These are phyloP conservation scores for Rhexocercosporidium sp. DNA, from an alignment of 2,329 filamentous ascomycete genomes.

Conservation along the genomic window DNA sequence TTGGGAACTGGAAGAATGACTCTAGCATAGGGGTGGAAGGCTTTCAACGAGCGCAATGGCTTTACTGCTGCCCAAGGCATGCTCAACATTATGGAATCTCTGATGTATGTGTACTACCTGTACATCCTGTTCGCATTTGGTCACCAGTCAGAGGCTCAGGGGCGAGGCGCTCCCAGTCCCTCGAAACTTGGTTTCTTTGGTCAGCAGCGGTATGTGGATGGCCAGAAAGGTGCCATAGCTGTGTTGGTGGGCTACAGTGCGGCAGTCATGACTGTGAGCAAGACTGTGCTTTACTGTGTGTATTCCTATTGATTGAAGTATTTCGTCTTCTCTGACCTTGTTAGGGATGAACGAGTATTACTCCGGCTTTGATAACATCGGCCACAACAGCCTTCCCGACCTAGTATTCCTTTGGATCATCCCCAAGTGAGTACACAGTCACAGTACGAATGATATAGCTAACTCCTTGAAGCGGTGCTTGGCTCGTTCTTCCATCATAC, in stretches of 20 bases:
- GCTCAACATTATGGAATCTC: conserved; percentile 65
- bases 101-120: conserved; percentile 64
- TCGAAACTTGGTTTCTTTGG: conserved; percentile 50
- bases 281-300: conserved; percentile 71
- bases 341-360: conserved; percentile 65
- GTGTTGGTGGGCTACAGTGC: conserved; percentile 63
- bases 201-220: conserved; percentile 55
- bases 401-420: conserved; percentile 66
- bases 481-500: conserved; percentile 68
- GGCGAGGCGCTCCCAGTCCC: conserved; percentile 37
- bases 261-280: conserved; percentile 68
- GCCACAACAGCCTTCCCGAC: conserved; percentile 61
- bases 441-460: conserved; percentile 17
- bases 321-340: conserved; percentile 9
- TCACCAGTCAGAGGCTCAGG: conserved; percentile 39
- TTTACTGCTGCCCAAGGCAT: conserved; percentile 67
- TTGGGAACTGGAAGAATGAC: background rate
- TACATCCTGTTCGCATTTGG: conserved; percentile 55
- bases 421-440: conserved; percentile 62
- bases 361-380: conserved; percentile 63
- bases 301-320: conserved; percentile 24
- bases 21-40: conserved; percentile 55
- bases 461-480: conserved; percentile 56
- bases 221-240: conserved; percentile 57
- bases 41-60: conserved; percentile 63